A percentile compares a stretch with the other conserved stretches of the same genome.
These are phyloP conservation scores for Phytophthora crassamura DNA, from an alignment of 352 stramenopile genomes.

Conservation along the genomic window DNA sequence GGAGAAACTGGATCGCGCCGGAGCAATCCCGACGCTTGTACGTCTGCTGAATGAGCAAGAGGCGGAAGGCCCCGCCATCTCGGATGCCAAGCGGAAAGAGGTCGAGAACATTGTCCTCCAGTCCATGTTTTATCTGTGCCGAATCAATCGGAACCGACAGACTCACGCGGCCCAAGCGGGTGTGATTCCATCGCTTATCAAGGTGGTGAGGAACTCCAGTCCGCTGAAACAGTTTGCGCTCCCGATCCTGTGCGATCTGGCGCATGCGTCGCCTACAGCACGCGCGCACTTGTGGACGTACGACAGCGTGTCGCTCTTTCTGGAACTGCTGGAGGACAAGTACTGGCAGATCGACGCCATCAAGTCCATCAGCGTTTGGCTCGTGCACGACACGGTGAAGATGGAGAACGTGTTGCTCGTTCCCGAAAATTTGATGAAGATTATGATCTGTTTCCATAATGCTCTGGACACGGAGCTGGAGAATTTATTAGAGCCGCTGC, in stretches of 20 bases:
- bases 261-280: conserved; percentile 87
- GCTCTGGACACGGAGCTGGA: conserved; percentile 80
- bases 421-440: conserved; percentile 68
- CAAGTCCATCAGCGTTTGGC: conserved; percentile 90
- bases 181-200: conserved; percentile 91
- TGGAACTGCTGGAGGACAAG: conserved; percentile 88
- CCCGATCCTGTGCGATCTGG: conserved; percentile 92
- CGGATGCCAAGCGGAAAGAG: conserved; percentile 70
- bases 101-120: conserved; percentile 92
- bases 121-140: conserved; percentile 94
- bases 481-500: conserved; percentile 77
- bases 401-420: conserved; percentile 83
- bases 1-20: conserved; percentile 88
- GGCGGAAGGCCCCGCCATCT: conserved; percentile 29
- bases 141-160: conserved; percentile 92
- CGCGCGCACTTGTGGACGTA: conserved; percentile 88
- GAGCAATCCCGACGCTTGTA: conserved; percentile 88
- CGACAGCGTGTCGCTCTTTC: conserved; percentile 84
- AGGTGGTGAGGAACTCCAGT: conserved; percentile 83
- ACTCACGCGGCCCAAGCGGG: conserved; percentile 89
- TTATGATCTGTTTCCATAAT: conserved; percentile 75
- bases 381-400: conserved; percentile 83
- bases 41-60: conserved; percentile 72
- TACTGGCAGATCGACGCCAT: conserved; percentile 92
- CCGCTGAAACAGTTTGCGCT: conserved; percentile 93